Conservation (phyloP, 257 asterid genomes). For the Lycium ferocissimum region DNA sequence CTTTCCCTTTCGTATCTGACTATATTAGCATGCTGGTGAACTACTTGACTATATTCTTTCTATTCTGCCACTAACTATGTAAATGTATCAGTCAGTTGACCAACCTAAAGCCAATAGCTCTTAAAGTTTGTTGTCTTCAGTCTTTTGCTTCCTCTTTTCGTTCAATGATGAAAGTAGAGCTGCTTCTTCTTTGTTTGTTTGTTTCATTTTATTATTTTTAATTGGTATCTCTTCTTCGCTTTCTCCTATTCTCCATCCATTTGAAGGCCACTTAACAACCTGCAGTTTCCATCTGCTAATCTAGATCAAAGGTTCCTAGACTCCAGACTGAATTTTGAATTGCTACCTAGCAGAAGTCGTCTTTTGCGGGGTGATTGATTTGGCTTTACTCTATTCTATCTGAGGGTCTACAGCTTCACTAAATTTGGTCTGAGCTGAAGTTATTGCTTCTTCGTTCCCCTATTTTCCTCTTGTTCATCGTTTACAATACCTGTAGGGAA, state of each 20-base stretch:
- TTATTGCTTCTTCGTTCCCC: neutral
- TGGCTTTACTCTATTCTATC: neutral
- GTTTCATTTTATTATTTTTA: neutral
- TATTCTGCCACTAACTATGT: neutral
- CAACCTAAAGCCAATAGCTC: neutral
- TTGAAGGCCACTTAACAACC: neutral
- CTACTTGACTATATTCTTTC: neutral
- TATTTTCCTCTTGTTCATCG: neutral
- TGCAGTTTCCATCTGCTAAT: neutral
- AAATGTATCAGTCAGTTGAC: neutral
- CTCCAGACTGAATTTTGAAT: neutral
- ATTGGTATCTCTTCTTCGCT: neutral
- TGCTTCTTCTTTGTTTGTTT: neutral
- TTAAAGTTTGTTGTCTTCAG: neutral
- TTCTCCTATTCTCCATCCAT: neutral
- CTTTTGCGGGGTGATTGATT: neutral
- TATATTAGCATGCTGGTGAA: neutral
- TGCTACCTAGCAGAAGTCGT: neutral
- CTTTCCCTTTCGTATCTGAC: neutral
- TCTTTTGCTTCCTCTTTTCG: neutral
- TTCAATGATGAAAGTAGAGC: constrained; percentile 5
- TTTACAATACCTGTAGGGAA: neutral
- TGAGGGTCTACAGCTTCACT: neutral
- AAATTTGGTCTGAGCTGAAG: constrained; percentile 22
- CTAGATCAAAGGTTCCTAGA: constrained; percentile 2